Conservation (phyloP, 2,329 filamentous ascomycete genomes). For the Sphaerulina musiva region DNA sequence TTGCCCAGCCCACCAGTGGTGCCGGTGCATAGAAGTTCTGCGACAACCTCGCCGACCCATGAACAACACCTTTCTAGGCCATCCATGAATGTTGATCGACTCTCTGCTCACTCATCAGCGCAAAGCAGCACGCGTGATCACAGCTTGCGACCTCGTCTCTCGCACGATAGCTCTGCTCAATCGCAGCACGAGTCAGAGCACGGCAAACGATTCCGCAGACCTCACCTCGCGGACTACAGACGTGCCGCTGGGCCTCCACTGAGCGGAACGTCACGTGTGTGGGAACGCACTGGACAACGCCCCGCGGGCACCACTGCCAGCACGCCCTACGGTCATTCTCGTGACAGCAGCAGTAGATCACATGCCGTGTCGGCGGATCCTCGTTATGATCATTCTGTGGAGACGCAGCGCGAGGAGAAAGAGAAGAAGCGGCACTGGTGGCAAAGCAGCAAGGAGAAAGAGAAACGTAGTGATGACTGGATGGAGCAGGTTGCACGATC, state of each 20-base stretch:
- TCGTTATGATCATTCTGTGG: slow-evolving; percentile 21
- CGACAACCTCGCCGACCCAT: slow-evolving; percentile 6
- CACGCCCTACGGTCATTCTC: slow-evolving; percentile 20
- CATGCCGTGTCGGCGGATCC: slow-evolving; percentile 11
- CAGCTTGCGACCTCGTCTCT: background rate
- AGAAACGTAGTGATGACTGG: slow-evolving; percentile 34
- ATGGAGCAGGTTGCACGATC: slow-evolving; percentile 39
- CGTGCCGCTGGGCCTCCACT: slow-evolving; percentile 5
- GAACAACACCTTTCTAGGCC: slow-evolving; percentile 11
- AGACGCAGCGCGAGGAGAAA: slow-evolving; percentile 16
- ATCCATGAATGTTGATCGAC: slow-evolving; percentile 11
- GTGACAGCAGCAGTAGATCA: slow-evolving; percentile 17
- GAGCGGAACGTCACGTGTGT: slow-evolving; percentile 8
- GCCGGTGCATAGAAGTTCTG: slow-evolving; percentile 2
- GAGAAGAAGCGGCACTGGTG: slow-evolving; percentile 27
- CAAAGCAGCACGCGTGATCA: slow-evolving; percentile 6
- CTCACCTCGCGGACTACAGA: slow-evolving; percentile 11
- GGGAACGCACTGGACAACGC: slow-evolving; percentile 8
- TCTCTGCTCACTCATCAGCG: slow-evolving; percentile 1
- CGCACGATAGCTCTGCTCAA: slow-evolving; percentile 3
- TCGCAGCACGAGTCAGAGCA: slow-evolving; percentile 5
- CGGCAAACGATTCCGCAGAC: slow-evolving; percentile 3
- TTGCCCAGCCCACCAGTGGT: slow-evolving; percentile 14
- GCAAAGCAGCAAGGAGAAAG: slow-evolving; percentile 27
- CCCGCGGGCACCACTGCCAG: slow-evolving; percentile 8